Percentiles rank a stretch among this genome's conserved stretches.
These are phyloP conservation scores for Garcileccinum viscosum DNA, from an alignment of 1,284 basidiomycete species.

Conservation along the genomic window DNA sequence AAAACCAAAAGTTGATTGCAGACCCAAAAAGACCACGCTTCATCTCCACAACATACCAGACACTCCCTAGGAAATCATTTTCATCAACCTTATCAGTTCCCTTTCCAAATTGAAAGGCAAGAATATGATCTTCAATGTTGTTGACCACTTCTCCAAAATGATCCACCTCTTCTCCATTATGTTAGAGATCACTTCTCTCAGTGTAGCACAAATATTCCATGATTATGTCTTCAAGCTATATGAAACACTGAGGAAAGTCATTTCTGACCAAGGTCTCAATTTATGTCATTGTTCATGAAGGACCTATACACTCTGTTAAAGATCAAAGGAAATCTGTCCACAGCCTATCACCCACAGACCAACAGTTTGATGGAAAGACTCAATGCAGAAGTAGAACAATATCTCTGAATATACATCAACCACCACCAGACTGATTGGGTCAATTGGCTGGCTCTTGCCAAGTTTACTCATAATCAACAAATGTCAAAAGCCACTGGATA, in stretches of 20 bases:
- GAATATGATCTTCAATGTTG: too few relatives aligned
- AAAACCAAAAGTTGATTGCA: background rate
- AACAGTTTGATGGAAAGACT: background rate
- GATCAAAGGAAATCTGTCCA: background rate
- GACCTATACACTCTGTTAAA: too few relatives aligned
- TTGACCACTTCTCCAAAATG: too few relatives aligned
- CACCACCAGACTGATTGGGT: background rate
- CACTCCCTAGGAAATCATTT: constrained; percentile 3
- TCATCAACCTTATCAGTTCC: background rate
- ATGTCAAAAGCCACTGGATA: too few relatives aligned
- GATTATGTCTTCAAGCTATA: background rate
- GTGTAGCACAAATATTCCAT: background rate
- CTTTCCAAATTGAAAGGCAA: too few relatives aligned
- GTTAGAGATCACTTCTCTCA: background rate
- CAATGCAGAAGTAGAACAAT: too few relatives aligned
- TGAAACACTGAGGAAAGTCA: background rate
- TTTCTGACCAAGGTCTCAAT: too few relatives aligned
- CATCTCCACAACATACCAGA: too few relatives aligned
- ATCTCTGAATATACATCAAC: background rate
- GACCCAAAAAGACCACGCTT: too few relatives aligned
- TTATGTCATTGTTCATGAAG: too few relatives aligned
- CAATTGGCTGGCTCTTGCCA: background rate
- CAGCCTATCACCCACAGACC: background rate
- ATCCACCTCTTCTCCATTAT: background rate
- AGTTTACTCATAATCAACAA: background rate